phyloP scores from a whole-genome alignment of 1,284 basidiomycete species.

The Sphagnurus paluster region DNA sequence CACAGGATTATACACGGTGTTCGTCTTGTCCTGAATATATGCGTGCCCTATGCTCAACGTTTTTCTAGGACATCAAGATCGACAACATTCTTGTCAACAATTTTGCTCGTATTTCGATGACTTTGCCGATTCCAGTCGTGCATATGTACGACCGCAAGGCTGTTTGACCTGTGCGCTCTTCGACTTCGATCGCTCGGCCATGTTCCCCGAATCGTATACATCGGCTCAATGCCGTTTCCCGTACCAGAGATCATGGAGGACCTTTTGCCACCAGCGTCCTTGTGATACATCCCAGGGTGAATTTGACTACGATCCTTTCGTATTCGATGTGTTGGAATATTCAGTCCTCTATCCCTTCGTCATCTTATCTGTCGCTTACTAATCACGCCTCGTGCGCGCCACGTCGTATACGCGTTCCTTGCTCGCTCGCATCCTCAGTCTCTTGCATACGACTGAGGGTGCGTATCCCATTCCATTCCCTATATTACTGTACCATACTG shows the following conservation, averaged over 20 bases:
- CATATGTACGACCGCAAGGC: conserved; percentile 3
- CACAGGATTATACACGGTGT: conserved; percentile 23
- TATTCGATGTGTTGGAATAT: too few relatives aligned
- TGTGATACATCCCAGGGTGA: conserved; percentile 25
- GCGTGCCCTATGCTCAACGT: background rate
- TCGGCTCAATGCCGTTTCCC: conserved; percentile 8
- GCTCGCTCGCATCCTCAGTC: too few relatives aligned
- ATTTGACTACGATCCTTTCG: conserved; percentile 30
- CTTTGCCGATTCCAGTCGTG: background rate
- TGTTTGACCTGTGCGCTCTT: conserved; percentile 18
- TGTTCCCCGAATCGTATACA: conserved; percentile 15
- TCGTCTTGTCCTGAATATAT: background rate
- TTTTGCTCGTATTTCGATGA: background rate
- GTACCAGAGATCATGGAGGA: conserved; percentile 13
- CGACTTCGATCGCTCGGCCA: conserved; percentile 23
- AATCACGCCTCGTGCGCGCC: too few relatives aligned
- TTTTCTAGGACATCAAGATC: conserved; percentile 1
- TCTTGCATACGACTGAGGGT: too few relatives aligned
- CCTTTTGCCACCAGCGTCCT: conserved; percentile 1
- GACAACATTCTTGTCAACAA: conserved; percentile 4
- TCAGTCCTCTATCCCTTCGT: too few relatives aligned
- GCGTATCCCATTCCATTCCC: too few relatives aligned
- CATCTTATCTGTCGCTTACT: too few relatives aligned
- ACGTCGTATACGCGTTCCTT: too few relatives aligned
- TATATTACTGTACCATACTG: too few relatives aligned